Evolutionary conservation across 371 early-diverging fungal species (phyloP).

Genomic region (Mucor lusitanicus): DNA sequence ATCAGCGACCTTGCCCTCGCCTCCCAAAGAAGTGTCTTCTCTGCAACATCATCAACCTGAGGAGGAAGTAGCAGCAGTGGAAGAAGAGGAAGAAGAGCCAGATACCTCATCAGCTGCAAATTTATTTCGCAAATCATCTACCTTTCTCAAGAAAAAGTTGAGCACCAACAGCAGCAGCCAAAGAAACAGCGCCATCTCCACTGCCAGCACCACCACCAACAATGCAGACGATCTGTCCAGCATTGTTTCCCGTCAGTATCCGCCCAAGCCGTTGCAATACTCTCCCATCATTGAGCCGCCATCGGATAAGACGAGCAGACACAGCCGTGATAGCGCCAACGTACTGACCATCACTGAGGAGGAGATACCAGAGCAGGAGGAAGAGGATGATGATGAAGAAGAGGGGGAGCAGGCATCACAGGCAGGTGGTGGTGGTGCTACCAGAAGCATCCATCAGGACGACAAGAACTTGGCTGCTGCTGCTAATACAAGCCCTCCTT

Average conservation of each 20-base stretch:
- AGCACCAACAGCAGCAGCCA: not conserved
- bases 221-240: conserved; percentile 10
- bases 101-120: conserved; percentile 2
- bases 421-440: not conserved
- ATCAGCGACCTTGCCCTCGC: not conserved
- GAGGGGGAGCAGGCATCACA: not conserved
- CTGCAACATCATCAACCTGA: not conserved
- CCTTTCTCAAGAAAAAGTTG: conserved; percentile 11
- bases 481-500: not conserved
- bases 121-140: conserved; percentile 14
- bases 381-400: not conserved
- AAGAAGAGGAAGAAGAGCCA: not conserved
- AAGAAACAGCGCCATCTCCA: conserved; percentile 3
- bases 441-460: too few relatives aligned
- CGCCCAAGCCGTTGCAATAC: conserved; percentile 40
- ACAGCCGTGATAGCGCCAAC: not conserved
- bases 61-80: not conserved
- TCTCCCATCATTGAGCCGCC: conserved; percentile 33
- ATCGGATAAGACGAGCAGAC: not conserved
- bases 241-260: conserved; percentile 26
- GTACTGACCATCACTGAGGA: not conserved
- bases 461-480: not conserved
- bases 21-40: not conserved
- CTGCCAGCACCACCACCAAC: conserved; percentile 11
- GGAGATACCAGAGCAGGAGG: not conserved